These are phyloP conservation scores for Ramaria sp. DNA, from an alignment of 768 basidiomycete genomes.

Conservation along the genomic window DNA sequence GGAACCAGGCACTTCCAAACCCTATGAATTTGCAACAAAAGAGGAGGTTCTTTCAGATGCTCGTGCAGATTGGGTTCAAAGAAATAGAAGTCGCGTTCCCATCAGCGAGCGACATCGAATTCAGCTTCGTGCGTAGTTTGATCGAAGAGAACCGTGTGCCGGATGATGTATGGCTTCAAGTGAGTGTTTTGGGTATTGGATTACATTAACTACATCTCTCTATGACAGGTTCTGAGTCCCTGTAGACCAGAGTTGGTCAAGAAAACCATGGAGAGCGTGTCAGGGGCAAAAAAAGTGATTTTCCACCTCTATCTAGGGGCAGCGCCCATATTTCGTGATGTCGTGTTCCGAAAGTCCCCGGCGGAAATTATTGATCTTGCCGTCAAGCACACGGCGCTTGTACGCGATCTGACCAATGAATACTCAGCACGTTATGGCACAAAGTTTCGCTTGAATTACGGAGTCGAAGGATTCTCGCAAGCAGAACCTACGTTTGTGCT, in stretches of 20 bases:
- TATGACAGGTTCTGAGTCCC: slow-evolving; percentile 29
- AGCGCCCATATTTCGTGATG: slow-evolving; percentile 33
- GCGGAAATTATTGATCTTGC: slow-evolving; percentile 32
- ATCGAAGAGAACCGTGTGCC: slow-evolving; percentile 26
- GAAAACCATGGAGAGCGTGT: slow-evolving; percentile 29
- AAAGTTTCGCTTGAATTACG: slow-evolving; percentile 8
- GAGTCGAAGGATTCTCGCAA: slow-evolving; percentile 12
- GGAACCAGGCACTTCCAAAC: slow-evolving; percentile 37
- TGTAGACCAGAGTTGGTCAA: slow-evolving; percentile 33
- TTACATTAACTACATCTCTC: background rate
- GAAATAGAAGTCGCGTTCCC: slow-evolving; percentile 39
- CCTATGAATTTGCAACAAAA: slow-evolving; percentile 37
- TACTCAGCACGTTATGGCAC: slow-evolving; percentile 5
- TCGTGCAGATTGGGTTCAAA: slow-evolving; percentile 33
- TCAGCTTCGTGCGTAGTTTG: slow-evolving; percentile 29
- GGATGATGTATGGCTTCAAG: slow-evolving; percentile 34
- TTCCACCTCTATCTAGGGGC: slow-evolving; percentile 39
- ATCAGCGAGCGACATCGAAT: slow-evolving; percentile 32
- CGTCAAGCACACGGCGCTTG: slow-evolving; percentile 27
- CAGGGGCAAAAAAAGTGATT: slow-evolving; percentile 33
- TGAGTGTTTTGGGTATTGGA: slow-evolving; percentile 13
- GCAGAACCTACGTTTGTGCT: slow-evolving; percentile 12
- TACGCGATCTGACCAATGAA: slow-evolving; percentile 25
- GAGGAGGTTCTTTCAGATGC: slow-evolving; percentile 38
- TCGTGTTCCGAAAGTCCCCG: slow-evolving; percentile 32